Conservation (phyloP, 1,139 yeast species). For the Geotrichum aggregatum region DNA sequence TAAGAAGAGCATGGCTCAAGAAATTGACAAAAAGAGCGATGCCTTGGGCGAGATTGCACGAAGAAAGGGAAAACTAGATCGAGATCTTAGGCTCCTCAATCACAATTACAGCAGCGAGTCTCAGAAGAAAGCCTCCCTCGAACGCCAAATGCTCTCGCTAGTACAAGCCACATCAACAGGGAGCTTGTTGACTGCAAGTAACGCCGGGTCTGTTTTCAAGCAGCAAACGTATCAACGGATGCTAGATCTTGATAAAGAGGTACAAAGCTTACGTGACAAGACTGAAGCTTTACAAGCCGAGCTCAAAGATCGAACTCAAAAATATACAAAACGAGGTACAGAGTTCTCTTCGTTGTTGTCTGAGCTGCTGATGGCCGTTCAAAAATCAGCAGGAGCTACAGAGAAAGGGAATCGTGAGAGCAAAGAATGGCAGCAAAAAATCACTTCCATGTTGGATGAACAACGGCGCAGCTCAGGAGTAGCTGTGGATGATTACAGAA, state of each 20-base stretch:
- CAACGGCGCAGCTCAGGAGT: slow-evolving; percentile 7
- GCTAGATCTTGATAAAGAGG: slow-evolving; percentile 21
- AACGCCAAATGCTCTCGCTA: slow-evolving; percentile 2
- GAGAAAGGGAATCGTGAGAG: slow-evolving; percentile 1
- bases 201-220: slow-evolving; percentile 14
- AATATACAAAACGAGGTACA: slow-evolving; percentile 10
- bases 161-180: slow-evolving; percentile 9
- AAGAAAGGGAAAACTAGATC: not conserved
- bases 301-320: slow-evolving; percentile 5
- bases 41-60: slow-evolving; percentile 9
- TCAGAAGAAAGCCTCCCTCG: not conserved
- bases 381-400: not conserved
- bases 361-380: slow-evolving; percentile 7
- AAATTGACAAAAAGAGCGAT: slow-evolving; percentile 8
- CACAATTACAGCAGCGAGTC: slow-evolving; percentile 6
- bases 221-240: slow-evolving; percentile 20
- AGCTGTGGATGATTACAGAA: slow-evolving; percentile 11
- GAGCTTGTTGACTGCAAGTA: slow-evolving; percentile 2
- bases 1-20: slow-evolving; percentile 1
- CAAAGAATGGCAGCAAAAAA: slow-evolving; percentile 12
- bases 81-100: slow-evolving; percentile 4
- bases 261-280: slow-evolving; percentile 8
- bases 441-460: slow-evolving; percentile 6
- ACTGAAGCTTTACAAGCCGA: slow-evolving; percentile 10
- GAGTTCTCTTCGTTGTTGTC: slow-evolving; percentile 14